Percentiles rank a stretch among this genome's conserved stretches.
These are phyloP conservation scores for Apophysomyces variabilis DNA, from an alignment of 371 early-diverging fungal species.

Conservation along the genomic window DNA sequence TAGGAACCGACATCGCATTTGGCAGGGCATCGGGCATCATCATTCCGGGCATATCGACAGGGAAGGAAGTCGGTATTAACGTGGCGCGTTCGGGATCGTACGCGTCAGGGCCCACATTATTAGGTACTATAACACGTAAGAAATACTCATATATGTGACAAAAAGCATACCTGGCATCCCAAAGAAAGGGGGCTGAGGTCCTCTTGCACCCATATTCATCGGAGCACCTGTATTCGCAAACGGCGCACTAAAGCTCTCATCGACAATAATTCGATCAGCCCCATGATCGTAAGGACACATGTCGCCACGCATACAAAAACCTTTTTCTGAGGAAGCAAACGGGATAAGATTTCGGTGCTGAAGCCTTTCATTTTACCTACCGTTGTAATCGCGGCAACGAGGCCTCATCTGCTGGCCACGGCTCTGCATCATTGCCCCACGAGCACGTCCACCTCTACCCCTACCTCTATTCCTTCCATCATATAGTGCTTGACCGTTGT, in stretches of 20 bases:
- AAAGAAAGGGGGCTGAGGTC: slow-evolving; percentile 27
- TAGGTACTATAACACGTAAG: slow-evolving; percentile 7
- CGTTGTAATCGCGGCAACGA: slow-evolving; percentile 75
- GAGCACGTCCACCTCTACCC: slow-evolving; percentile 20
- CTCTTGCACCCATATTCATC: slow-evolving; percentile 14
- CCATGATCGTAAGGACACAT: slow-evolving; percentile 80
- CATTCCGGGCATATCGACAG: slow-evolving; percentile 19
- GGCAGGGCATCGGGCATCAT: slow-evolving; percentile 17
- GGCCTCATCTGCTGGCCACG: slow-evolving; percentile 22
- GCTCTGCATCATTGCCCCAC: slow-evolving; percentile 22
- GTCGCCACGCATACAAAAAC: slow-evolving; percentile 79
- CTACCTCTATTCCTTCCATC: slow-evolving; percentile 30
- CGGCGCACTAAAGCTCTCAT: slow-evolving; percentile 45
- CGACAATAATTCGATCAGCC: slow-evolving; percentile 71
- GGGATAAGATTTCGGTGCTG: not conserved
- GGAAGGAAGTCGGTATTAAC: slow-evolving; percentile 17
- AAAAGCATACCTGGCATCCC: slow-evolving; percentile 18
- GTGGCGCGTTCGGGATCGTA: slow-evolving; percentile 59
- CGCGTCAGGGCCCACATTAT: slow-evolving; percentile 29
- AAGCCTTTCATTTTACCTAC: slow-evolving; percentile 31
- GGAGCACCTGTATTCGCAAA: slow-evolving; percentile 21
- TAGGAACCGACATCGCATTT: slow-evolving; percentile 12
- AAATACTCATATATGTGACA: not conserved
- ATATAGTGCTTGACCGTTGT: slow-evolving; percentile 13
- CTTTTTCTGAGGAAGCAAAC: slow-evolving; percentile 46